Conservation (phyloP, 225 moss, liverwort and hornwort species). For the Antitrichia curtipendula region DNA sequence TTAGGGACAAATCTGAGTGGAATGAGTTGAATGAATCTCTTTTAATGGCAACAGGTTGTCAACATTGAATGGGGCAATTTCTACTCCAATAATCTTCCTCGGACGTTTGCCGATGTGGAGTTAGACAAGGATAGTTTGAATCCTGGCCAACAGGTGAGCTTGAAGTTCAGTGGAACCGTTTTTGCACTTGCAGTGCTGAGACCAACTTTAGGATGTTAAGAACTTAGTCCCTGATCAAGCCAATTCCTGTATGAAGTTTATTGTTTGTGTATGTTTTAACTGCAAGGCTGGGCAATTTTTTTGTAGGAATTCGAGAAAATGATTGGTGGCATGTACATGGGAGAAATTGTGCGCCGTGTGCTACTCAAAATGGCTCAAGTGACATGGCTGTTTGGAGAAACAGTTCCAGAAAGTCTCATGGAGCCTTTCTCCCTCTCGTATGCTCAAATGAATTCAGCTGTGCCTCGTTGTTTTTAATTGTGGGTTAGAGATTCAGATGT, state of each 20-base stretch:
- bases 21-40: not conserved
- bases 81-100: conserved; percentile 16
- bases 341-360: conserved; percentile 86
- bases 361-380: conserved; percentile 70
- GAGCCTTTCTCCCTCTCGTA: conserved; percentile 33
- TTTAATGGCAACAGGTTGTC: conserved; percentile 16
- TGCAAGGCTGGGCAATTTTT: not conserved
- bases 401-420: conserved; percentile 45
- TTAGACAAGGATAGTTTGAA: conserved; percentile 43
- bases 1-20: not conserved
- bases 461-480: not conserved
- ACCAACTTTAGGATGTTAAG: not conserved
- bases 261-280: not conserved
- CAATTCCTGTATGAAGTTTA: not conserved
- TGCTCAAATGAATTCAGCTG: not conserved
- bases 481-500: not conserved
- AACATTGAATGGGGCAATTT: conserved; percentile 56
- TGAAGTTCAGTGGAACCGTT: not conserved
- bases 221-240: not conserved
- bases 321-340: conserved; percentile 92
- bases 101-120: conserved; percentile 45
- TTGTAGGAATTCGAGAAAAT: conserved; percentile 86
- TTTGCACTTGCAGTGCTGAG: not conserved
- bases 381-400: conserved; percentile 48
- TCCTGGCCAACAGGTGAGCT: conserved; percentile 36